Conservation (phyloP, 352 stramenopile genomes). For the Pythium diclinum region DNA sequence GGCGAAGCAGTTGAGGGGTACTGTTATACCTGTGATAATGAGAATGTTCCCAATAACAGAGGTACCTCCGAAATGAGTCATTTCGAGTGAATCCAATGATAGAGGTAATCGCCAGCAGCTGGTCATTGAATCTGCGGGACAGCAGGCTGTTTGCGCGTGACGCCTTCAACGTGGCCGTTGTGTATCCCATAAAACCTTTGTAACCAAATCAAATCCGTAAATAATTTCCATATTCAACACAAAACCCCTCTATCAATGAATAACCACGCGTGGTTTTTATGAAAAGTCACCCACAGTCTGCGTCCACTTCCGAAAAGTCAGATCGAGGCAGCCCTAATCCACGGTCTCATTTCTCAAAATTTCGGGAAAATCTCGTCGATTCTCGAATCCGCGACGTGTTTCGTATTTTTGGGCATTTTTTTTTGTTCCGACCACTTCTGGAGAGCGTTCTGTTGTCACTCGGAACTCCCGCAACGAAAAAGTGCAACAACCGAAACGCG, state of each 20-base stretch:
- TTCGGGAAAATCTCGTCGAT: neutral
- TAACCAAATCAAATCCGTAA: neutral
- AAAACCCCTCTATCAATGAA: neutral
- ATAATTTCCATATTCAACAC: neutral
- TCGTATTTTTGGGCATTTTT: conserved; percentile 7
- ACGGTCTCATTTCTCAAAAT: neutral
- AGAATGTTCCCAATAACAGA: neutral
- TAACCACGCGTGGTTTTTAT: conserved; percentile 2
- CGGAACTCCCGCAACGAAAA: conserved; percentile 10
- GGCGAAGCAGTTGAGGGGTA: neutral
- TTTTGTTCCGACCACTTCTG: neutral
- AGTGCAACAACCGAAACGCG: conserved; percentile 18
- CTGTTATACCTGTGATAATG: conserved; percentile 3
- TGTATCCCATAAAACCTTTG: neutral
- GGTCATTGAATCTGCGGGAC: neutral
- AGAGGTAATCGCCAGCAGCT: neutral
- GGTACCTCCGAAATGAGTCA: conserved; percentile 1
- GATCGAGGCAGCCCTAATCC: neutral
- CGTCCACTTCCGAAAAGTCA: conserved; percentile 2
- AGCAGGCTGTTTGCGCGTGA: conserved; percentile 17
- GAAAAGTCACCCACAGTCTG: neutral
- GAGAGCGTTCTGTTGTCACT: neutral
- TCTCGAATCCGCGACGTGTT: conserved; percentile 6
- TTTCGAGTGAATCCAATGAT: neutral
- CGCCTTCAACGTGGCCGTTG: conserved; percentile 27